Evolutionary conservation across 331 rosid genomes (phyloP).

Genomic region (Malus hybrid): DNA sequence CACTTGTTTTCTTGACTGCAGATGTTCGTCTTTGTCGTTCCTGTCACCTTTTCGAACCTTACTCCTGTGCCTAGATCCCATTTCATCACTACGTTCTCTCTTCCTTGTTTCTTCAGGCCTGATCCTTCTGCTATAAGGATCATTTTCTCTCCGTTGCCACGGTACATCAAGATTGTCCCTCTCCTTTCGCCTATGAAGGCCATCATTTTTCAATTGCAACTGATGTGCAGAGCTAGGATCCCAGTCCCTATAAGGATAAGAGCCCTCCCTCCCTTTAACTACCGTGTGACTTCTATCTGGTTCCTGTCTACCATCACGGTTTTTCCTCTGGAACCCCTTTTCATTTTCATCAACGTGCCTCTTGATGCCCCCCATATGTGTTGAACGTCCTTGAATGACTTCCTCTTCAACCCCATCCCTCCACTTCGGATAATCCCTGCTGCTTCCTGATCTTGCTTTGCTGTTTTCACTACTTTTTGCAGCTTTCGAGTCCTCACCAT

Average conservation of each 20-base stretch:
- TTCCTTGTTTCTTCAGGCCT: slow-evolving; percentile 80
- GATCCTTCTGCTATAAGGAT: slow-evolving; percentile 61
- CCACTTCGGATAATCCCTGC: slow-evolving; percentile 70
- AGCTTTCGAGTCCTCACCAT: slow-evolving; percentile 72
- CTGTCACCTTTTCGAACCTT: slow-evolving; percentile 74
- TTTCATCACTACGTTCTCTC: slow-evolving; percentile 65
- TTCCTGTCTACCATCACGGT: slow-evolving; percentile 58
- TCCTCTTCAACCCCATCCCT: slow-evolving; percentile 84
- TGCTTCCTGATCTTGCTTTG: slow-evolving; percentile 89
- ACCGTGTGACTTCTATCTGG: slow-evolving; percentile 51
- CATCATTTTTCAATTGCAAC: slow-evolving; percentile 57
- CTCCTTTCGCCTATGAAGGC: slow-evolving; percentile 68
- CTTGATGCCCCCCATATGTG: slow-evolving; percentile 35
- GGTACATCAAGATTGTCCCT: slow-evolving; percentile 62
- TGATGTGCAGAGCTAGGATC: slow-evolving; percentile 61
- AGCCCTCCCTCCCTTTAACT: slow-evolving; percentile 58
- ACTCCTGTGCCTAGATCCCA: slow-evolving; percentile 46
- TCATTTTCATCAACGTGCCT: slow-evolving; percentile 61
- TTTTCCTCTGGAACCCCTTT: slow-evolving; percentile 48
- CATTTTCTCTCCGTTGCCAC: slow-evolving; percentile 78
- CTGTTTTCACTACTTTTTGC: slow-evolving; percentile 96
- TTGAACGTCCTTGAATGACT: slow-evolving; percentile 74
- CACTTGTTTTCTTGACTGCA: slow-evolving; percentile 53
- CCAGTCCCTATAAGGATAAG: slow-evolving; percentile 60
- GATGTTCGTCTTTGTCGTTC: slow-evolving; percentile 58